Evolutionary conservation across 495 filamentous ascomycete genomes (phyloP).

Genomic region (Lepidopterella palustris): DNA sequence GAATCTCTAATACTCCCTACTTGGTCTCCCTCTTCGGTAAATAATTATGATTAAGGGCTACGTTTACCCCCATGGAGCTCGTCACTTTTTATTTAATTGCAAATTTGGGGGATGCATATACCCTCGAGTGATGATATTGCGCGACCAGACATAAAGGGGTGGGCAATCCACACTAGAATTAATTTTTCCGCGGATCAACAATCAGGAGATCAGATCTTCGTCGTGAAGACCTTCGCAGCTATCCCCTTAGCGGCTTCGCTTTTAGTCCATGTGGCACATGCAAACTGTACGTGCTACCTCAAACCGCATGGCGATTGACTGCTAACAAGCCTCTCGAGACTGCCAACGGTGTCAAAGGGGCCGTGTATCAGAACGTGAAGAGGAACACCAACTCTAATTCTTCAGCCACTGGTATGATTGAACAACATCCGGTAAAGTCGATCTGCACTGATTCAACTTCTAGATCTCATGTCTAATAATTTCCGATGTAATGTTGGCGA

Average conservation of each 20-base stretch:
- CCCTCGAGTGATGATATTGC: too few species aligned
- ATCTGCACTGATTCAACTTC: neutral
- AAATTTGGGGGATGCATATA: too few species aligned
- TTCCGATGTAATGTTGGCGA: slow-evolving; percentile 56
- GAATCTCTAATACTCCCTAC: neutral
- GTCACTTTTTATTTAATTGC: neutral
- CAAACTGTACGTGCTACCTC: slow-evolving; percentile 16
- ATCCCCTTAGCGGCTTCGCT: slow-evolving; percentile 8
- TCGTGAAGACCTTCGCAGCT: slow-evolving; percentile 24
- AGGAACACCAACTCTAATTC: slow-evolving; percentile 54
- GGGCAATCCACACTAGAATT: too few species aligned
- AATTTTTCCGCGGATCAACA: neutral
- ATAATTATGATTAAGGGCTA: neutral
- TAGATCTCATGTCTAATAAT: slow-evolving; percentile 45
- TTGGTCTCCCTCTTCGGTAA: neutral
- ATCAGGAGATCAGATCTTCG: neutral
- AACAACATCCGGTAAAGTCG: neutral
- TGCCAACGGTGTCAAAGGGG: slow-evolving; percentile 42
- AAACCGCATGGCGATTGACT: neutral
- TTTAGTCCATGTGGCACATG: slow-evolving; percentile 14
- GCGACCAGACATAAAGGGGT: too few species aligned
- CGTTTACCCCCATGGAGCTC: neutral
- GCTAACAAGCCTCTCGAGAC: slow-evolving; percentile 5
- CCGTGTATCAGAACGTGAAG: slow-evolving; percentile 48
- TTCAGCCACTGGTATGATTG: slow-evolving; percentile 42